Base-by-base conservation (phyloP, 331 rosid species). In the Stylosanthes scabra region DNA sequence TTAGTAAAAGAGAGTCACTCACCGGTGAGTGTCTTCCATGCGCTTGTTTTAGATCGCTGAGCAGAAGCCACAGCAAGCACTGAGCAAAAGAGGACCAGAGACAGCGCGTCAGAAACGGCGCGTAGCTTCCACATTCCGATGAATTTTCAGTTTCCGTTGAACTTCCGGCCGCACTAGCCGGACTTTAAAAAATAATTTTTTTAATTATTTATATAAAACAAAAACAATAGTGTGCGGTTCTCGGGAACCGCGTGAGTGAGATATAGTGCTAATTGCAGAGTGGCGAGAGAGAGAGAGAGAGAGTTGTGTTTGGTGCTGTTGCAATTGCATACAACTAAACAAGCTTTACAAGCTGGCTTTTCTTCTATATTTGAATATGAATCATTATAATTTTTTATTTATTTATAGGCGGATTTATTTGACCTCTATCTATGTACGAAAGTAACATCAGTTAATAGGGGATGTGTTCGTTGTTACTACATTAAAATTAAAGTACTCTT, bases 1-100 rank as follows among this genome's bases (percentile, higher is more conserved):
- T 13, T n/a, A 66, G 8, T 4, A 9, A 56, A 42, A 42, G 55
- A 11, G 15, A n/a, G 56, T 73, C 11, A 80, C 73, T 3, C 51
- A 93, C 98, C 97, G n/a, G 10, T 61, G 41, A 93, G 89, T 31
- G 98, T 90, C 9, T 80, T 72, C 98, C 97, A 93, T 49, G 69
- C 8, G 15, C 74, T 72, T 41, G 15, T 8, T 15, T 77, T 72
- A 59, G 95, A 85, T 85, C 90, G 54, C 79, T 76, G 84, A 75
- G 95, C 93, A 56, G 86, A 86, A 79, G 87, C 91, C 70, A 81
- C 68, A 41, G 79, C 74, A 3, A 72, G 55, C 28, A 44, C 51
- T 10, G 78, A 78, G 60, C 79, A 83, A 76, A 89, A 86, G 20
- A 79, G 71, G 54, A 83, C 71, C 67, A 82, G 77, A 69, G 74